phyloP scores from a whole-genome alignment of 768 basidiomycete genomes.

The Leccinum disarticulatum region DNA sequence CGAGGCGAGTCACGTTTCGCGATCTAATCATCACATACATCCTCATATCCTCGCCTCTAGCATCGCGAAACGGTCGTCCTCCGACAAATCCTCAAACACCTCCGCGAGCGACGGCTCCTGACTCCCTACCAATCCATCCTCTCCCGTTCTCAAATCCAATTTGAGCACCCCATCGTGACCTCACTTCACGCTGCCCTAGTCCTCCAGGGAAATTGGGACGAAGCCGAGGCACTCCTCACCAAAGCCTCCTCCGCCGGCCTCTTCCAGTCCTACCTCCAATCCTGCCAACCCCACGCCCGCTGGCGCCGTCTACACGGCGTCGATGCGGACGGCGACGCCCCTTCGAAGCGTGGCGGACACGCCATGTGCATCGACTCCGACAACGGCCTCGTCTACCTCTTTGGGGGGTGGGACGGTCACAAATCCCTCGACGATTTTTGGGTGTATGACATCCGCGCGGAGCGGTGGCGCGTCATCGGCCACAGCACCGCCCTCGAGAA shows the following conservation, averaged over 20 bases:
- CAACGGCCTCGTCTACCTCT: conserved; percentile 64
- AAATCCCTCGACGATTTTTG: conserved; percentile 78
- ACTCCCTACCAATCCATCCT: conserved; percentile 47
- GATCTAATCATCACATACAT: background rate
- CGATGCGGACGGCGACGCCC: conserved; percentile 63
- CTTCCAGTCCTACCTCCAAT: conserved; percentile 58
- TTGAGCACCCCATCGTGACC: conserved; percentile 73
- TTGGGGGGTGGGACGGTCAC: conserved; percentile 78
- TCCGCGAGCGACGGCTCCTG: conserved; percentile 72
- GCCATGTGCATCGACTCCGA: conserved; percentile 77
- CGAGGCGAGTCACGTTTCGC: conserved; percentile 47
- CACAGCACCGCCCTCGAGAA: conserved; percentile 51
- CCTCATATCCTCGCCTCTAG: conserved; percentile 34
- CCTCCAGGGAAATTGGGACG: conserved; percentile 61
- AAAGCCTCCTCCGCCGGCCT: conserved; percentile 53
- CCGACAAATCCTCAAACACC: conserved; percentile 53
- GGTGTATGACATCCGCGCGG: conserved; percentile 60
- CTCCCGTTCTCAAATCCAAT: conserved; percentile 21
- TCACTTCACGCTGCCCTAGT: conserved; percentile 64
- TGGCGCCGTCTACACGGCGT: conserved; percentile 63
- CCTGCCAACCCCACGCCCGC: conserved; percentile 53
- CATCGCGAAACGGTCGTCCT: conserved; percentile 65
- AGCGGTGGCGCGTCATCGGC: conserved; percentile 63
- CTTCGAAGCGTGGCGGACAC: conserved; percentile 71
- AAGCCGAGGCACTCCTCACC: conserved; percentile 53